These are phyloP conservation scores for Acanthamoeba lenticulata DNA, from an alignment of 208 protist genomes.

Conservation along the genomic window DNA sequence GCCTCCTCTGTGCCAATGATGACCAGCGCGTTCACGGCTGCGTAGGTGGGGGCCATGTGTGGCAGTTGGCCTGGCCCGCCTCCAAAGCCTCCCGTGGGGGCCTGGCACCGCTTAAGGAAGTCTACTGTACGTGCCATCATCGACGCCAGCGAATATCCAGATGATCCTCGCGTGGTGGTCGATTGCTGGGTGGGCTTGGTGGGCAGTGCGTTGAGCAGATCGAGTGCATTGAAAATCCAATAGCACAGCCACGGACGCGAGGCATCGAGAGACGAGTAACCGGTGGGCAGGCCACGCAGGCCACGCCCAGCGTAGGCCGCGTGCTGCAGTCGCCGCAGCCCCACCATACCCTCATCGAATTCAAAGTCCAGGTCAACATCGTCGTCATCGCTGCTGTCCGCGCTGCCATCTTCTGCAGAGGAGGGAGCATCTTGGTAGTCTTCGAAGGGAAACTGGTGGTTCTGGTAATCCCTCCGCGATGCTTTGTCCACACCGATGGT, in stretches of 20 bases:
- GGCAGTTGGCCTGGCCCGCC: conserved; percentile 86
- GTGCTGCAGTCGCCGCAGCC: not conserved
- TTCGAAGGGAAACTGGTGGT: not conserved
- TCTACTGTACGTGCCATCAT: not conserved
- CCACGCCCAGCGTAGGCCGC: not conserved
- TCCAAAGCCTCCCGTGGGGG: conserved; percentile 85
- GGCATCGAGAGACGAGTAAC: conserved; percentile 77
- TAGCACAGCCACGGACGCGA: conserved; percentile 83
- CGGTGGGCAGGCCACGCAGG: not conserved
- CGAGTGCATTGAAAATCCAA: conserved; percentile 86
- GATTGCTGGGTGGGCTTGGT: not conserved
- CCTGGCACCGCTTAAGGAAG: conserved; percentile 81
- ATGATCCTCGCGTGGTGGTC: not conserved
- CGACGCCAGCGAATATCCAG: not conserved
- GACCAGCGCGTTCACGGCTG: conserved; percentile 83
- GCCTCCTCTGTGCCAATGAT: conserved; percentile 79
- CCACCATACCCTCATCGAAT: not conserved
- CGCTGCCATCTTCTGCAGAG: not conserved
- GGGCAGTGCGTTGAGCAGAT: conserved; percentile 78
- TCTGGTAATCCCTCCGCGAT: too few relatives aligned
- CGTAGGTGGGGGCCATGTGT: conserved; percentile 91
- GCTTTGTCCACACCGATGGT: not conserved
- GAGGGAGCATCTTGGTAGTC: not conserved
- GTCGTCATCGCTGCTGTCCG: not conserved
- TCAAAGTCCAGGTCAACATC: not conserved